Percentiles rank a stretch among this genome's conserved stretches.
These are phyloP conservation scores for Gyromitra esculenta DNA, from an alignment of 2,329 filamentous ascomycete species.

Conservation along the genomic window DNA sequence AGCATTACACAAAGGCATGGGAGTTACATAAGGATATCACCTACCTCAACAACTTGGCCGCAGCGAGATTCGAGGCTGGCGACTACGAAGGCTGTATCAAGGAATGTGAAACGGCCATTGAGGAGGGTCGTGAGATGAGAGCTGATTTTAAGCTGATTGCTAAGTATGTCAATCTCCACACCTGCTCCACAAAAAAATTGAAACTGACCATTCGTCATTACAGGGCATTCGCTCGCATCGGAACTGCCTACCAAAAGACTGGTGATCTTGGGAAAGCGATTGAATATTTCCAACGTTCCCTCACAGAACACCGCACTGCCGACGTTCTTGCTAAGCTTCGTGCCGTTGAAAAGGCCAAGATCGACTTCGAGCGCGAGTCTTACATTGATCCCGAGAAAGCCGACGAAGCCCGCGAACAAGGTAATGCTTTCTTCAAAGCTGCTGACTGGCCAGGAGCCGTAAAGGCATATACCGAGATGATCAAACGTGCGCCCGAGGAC, in stretches of 20 bases:
- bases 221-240: constrained; percentile 89
- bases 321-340: constrained; percentile 94
- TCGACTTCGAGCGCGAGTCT: constrained; percentile 76
- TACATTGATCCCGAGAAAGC: constrained; percentile 93
- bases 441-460: constrained; percentile 95
- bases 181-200: not conserved
- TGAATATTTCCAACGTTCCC: constrained; percentile 88
- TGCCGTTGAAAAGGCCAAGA: constrained; percentile 85
- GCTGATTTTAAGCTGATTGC: constrained; percentile 99
- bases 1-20: constrained; percentile 95
- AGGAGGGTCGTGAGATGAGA: constrained; percentile 86
- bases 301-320: constrained; percentile 95
- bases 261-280: constrained; percentile 82
- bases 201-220: constrained; percentile 46
- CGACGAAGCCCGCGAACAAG: constrained; percentile 92
- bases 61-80: constrained; percentile 94
- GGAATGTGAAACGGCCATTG: constrained; percentile 84
- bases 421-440: constrained; percentile 97
- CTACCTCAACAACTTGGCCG: constrained; percentile 95
- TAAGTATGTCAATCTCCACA: constrained; percentile 68
- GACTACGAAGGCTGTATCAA: constrained; percentile 90
- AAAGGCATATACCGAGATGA: constrained; percentile 94
- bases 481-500: constrained; percentile 91
- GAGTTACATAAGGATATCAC: constrained; percentile 94
- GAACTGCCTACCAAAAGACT: constrained; percentile 89